Percentiles rank a stretch among this genome's conserved stretches.
Conservation (phyloP, 2,329 filamentous ascomycete species). For the Exophiala sp. region DNA sequence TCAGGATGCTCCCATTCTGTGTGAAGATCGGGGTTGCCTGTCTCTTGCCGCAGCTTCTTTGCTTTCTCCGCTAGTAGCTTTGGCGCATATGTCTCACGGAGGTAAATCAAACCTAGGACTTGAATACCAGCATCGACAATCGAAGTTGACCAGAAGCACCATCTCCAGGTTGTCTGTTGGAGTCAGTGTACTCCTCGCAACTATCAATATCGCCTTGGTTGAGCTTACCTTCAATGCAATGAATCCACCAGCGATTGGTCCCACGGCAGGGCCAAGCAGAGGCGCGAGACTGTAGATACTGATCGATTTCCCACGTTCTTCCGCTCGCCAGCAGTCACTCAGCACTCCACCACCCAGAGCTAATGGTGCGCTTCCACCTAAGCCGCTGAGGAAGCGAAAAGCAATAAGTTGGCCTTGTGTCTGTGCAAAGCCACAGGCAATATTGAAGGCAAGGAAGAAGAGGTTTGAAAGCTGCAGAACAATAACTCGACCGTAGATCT, state of each 20-base stretch:
- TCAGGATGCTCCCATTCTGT: conserved; percentile 38
- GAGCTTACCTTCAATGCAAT: conserved; percentile 50
- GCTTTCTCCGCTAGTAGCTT: conserved; percentile 60
- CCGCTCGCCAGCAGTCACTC: conserved; percentile 57
- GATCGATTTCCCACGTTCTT: conserved; percentile 61
- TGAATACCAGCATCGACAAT: conserved; percentile 62
- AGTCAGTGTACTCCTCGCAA: conserved; percentile 24
- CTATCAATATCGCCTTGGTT: not conserved
- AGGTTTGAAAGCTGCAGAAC: conserved; percentile 55
- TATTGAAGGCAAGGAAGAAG: conserved; percentile 57
- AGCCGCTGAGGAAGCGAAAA: conserved; percentile 57
- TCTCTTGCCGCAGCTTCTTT: conserved; percentile 43
- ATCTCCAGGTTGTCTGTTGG: conserved; percentile 60
- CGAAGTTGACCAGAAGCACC: conserved; percentile 67
- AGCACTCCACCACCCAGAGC: conserved; percentile 51
- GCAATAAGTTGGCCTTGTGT: conserved; percentile 54
- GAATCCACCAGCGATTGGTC: conserved; percentile 64
- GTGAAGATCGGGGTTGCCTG: conserved; percentile 36
- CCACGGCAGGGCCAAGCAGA: conserved; percentile 62
- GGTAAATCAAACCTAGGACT: conserved; percentile 57
- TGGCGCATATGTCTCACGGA: conserved; percentile 64
- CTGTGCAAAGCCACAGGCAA: conserved; percentile 56
- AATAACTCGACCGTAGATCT: conserved; percentile 54
- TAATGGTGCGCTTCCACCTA: conserved; percentile 57
- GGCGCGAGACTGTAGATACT: conserved; percentile 62